Percentiles rank a stretch among this genome's conserved stretches.
These are phyloP conservation scores for Neopestalotiopsis clavispora DNA, from an alignment of 2,329 filamentous ascomycete genomes.

Conservation along the genomic window DNA sequence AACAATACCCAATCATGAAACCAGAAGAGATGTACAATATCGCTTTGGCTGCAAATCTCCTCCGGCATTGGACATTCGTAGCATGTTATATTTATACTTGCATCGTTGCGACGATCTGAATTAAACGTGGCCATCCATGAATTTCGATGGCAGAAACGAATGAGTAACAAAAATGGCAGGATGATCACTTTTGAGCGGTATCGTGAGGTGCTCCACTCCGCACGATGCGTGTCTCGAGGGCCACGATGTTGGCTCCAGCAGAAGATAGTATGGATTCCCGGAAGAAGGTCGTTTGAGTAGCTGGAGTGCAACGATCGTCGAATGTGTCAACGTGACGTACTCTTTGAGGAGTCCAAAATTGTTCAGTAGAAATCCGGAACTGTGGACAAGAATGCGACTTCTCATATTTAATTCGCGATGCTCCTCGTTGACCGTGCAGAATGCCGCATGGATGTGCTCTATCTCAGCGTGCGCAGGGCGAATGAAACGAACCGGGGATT, in stretches of 20 bases:
- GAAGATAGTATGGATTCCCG: background rate
- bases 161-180: background rate
- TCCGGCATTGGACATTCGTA: background rate
- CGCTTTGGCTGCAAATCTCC: background rate
- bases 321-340: too few species aligned
- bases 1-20: background rate
- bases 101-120: background rate
- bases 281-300: background rate
- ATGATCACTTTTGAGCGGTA: background rate
- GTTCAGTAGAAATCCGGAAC: background rate
- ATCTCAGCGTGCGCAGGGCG: background rate
- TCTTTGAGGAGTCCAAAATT: too few species aligned
- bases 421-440: background rate
- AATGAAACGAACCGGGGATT: background rate
- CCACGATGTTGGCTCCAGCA: background rate
- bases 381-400: background rate
- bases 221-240: background rate
- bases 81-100: background rate
- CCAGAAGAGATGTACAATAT: background rate
- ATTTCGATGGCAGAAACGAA: background rate
- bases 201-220: background rate
- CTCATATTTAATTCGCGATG: background rate
- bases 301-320: background rate
- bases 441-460: background rate
- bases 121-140: background rate